Evolutionary conservation across 495 filamentous ascomycete species (phyloP), one percentile per base, ranked within the genome.

Genomic region (Aspergillus ellipticus): DNA sequence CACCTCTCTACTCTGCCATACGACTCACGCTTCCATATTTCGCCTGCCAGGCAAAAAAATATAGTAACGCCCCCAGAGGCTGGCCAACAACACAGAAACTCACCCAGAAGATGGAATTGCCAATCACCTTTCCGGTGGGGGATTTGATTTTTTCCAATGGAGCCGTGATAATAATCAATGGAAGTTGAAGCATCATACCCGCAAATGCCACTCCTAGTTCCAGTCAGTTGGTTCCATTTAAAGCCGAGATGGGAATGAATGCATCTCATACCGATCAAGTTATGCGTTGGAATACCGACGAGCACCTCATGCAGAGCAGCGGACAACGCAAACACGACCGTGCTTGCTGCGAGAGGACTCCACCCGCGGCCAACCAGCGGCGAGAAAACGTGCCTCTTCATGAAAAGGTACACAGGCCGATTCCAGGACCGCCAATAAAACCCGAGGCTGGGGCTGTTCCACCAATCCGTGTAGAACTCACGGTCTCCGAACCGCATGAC

Each of bases 31-130:
- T 92, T 17, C 94, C 94, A 67, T 96, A 96, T 73, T 98, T 98
- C 17, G 90, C 92, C 70, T 97, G 93, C 94, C 94, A 98, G 13
- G 92, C 94, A 66, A 96, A 97, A 69, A 96, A 98, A 68, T 98
- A 98, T 58, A 94, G 66, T 31, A 97, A 68, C 2, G 89, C 91
- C 0, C 89, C 93, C 35, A 97, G 75, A 10, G 94, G 94, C 78
- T 98, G 94, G 0, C 94, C 94, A 0, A 97, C 84, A 15, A 98
- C 79, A 57, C 90, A 96, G 66, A 98, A 98, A 24, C 85, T 89
- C 33, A 94, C 79, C 94, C 94, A 98, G 72, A 98, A 98, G 52
- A 96, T 92, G 39, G 81, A 83, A 66, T 98, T 98, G 8, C 94
- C 94, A 52, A 93, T 75, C 3, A 93, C 74, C 62, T 82, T 86